A percentile compares a stretch with the other conserved stretches of the same genome.
Conservation (phyloP, 2,329 filamentous ascomycete species). For the Alternaria arbusti region DNA sequence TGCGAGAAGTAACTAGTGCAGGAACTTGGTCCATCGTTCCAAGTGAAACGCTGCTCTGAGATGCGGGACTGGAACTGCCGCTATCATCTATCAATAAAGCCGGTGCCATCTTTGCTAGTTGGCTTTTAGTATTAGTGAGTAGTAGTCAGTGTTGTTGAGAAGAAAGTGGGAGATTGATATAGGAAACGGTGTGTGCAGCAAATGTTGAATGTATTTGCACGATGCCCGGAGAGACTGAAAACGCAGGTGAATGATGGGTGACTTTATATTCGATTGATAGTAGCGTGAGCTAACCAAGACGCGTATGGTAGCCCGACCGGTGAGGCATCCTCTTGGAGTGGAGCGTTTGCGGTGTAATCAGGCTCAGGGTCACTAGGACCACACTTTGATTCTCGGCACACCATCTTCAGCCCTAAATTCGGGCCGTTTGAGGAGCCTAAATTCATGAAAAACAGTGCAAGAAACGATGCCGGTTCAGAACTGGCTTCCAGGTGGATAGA, state of each 20-base stretch:
- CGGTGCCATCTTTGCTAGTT: conserved; percentile 8
- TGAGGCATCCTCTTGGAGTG: conserved; percentile 11
- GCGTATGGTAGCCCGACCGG: conserved; percentile 7
- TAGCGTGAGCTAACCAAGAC: conserved; percentile 10
- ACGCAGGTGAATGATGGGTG: neutral
- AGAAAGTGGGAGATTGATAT: neutral
- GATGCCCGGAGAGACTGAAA: neutral
- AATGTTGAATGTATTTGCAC: neutral
- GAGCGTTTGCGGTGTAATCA: conserved; percentile 16
- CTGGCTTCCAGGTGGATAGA: neutral
- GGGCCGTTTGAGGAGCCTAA: conserved; percentile 3
- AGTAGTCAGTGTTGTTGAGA: neutral
- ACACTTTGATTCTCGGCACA: conserved; percentile 10
- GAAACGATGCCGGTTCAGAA: neutral
- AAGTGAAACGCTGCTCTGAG: neutral
- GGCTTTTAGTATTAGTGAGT: neutral
- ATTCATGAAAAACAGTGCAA: neutral
- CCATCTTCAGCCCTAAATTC: neutral
- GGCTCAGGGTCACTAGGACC: conserved; percentile 10
- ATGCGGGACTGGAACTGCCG: neutral
- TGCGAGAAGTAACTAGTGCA: neutral
- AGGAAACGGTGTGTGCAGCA: neutral
- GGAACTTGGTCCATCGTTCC: neutral
- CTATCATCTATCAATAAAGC: conserved; percentile 6
- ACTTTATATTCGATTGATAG: conserved; percentile 24